Evolutionary conservation across 163 green algal genomes (phyloP).

Genomic region (Prototheca cutis): DNA sequence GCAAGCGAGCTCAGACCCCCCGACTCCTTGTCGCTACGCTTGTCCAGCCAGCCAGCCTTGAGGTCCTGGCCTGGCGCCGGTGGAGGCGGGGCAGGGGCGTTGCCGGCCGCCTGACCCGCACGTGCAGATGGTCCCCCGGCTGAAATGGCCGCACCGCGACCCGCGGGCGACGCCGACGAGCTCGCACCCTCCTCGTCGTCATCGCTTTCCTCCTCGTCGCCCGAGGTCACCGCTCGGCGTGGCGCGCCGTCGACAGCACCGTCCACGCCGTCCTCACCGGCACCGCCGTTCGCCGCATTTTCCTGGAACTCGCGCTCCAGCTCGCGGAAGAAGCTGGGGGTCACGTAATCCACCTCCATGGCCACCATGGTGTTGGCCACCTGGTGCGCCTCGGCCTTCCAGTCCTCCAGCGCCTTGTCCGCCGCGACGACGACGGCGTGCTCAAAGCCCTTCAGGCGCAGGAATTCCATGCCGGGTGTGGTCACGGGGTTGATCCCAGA

Average conservation of each 20-base stretch:
- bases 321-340: constrained; percentile 85
- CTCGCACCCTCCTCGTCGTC: constrained; percentile 18
- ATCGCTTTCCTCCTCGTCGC: constrained; percentile 7
- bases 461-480: constrained; percentile 35
- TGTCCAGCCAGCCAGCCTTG: constrained; percentile 50
- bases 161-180: constrained; percentile 1
- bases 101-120: background rate
- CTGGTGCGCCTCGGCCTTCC: constrained; percentile 63
- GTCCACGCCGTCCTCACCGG: constrained; percentile 10
- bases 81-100: background rate
- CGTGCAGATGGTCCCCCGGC: background rate
- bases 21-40: no score
- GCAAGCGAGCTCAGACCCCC: constrained; percentile 41
- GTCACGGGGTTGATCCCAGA: constrained; percentile 14
- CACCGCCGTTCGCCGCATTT: constrained; percentile 18
- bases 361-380: constrained; percentile 72
- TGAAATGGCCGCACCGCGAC: constrained; percentile 8
- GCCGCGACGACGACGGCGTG: constrained; percentile 63
- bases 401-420: constrained; percentile 65
- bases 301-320: constrained; percentile 50
- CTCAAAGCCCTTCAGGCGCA: constrained; percentile 75
- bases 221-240: constrained; percentile 3
- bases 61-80: constrained; percentile 20
- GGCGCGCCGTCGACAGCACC: background rate
- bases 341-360: constrained; percentile 85